Conservation (phyloP, 345 rosid species). For the Brassica carinata region DNA sequence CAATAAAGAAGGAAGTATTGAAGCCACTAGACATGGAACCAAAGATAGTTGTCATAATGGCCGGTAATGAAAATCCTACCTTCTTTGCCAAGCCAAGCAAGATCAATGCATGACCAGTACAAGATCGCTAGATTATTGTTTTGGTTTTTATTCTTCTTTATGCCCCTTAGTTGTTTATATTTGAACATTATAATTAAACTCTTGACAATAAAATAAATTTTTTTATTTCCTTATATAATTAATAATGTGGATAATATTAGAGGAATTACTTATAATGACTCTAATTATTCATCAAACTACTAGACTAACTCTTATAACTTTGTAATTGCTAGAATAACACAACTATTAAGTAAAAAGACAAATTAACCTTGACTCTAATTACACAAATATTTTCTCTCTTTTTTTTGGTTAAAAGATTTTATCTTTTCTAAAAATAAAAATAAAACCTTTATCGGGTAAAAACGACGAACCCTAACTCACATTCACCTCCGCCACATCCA, state of each 20-base stretch:
- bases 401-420: too few relatives aligned
- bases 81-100: conserved; percentile 55
- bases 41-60: conserved; percentile 71
- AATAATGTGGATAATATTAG: not conserved
- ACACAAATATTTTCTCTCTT: too few relatives aligned
- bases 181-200: not conserved
- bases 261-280: too few relatives aligned
- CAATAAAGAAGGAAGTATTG: conserved; percentile 23
- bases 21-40: conserved; percentile 57
- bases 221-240: not conserved
- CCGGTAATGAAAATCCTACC: conserved; percentile 62
- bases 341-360: too few relatives aligned
- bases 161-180: not conserved
- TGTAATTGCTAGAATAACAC: too few relatives aligned
- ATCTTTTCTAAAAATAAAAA: too few relatives aligned
- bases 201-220: not conserved
- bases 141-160: not conserved
- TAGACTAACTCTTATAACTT: too few relatives aligned
- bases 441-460: too few relatives aligned
- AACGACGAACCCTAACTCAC: too few relatives aligned
- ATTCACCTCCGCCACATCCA: too few relatives aligned
- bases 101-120: conserved; percentile 26
- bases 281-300: too few relatives aligned
- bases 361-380: too few relatives aligned
- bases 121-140: not conserved